These are phyloP conservation scores for Acanthamoeba quina DNA, from an alignment of 208 protist genomes.

Conservation along the genomic window DNA sequence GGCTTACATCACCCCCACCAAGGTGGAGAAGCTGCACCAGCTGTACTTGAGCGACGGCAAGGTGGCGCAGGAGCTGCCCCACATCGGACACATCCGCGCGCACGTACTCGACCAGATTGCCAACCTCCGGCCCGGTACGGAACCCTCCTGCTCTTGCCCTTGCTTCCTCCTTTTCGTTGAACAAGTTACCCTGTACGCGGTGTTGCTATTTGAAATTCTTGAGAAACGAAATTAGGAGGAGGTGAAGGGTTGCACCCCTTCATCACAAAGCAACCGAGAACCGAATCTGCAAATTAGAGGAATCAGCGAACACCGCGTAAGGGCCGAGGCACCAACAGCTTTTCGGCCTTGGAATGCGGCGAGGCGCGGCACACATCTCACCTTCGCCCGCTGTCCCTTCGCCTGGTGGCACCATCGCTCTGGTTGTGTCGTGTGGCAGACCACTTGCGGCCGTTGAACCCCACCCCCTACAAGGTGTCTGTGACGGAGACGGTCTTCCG, in stretches of 20 bases:
- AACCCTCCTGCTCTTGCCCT: too few relatives aligned
- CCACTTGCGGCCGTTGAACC: constrained; percentile 69
- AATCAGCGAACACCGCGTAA: too few relatives aligned
- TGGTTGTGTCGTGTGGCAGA: background rate
- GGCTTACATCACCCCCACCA: constrained; percentile 61
- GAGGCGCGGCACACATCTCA: too few relatives aligned
- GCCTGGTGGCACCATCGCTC: too few relatives aligned
- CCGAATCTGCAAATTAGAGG: too few relatives aligned
- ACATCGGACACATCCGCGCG: background rate
- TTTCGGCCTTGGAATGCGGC: too few relatives aligned
- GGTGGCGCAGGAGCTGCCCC: constrained; percentile 26
- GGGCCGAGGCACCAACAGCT: background rate
- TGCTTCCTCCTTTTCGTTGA: too few relatives aligned
- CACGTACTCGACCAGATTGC: constrained; percentile 54
- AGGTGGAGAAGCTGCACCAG: constrained; percentile 59
- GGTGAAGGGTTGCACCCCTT: background rate
- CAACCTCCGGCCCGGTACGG: constrained; percentile 10
- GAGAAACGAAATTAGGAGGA: background rate
- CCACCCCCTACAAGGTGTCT: constrained; percentile 73
- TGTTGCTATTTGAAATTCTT: too few relatives aligned
- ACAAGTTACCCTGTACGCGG: too few relatives aligned
- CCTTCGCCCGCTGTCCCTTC: too few relatives aligned
- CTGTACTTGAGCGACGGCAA: constrained; percentile 15
- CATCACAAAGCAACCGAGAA: too few relatives aligned
- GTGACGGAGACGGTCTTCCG: constrained; percentile 29